phyloP scores from a whole-genome alignment of 1,284 basidiomycete genomes.

The Ustilago vetiveriae region DNA sequence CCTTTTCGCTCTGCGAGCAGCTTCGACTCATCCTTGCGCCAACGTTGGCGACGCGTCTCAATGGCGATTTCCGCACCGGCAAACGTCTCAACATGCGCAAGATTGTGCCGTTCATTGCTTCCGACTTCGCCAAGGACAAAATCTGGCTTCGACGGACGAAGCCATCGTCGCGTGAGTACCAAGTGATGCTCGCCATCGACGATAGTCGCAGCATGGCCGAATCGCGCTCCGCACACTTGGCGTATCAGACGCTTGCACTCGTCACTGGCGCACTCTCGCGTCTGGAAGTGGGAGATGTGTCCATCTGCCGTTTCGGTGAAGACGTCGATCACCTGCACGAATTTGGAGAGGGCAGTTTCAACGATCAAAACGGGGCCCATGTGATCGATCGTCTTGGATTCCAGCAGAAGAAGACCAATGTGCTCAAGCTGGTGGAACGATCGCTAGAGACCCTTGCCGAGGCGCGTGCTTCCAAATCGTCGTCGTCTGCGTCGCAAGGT shows the following conservation, averaged over 20 bases:
- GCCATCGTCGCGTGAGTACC: conserved; percentile 93
- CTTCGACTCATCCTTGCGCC: conserved; percentile 95
- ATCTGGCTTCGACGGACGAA: conserved; percentile 96
- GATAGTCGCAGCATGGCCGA: conserved; percentile 98
- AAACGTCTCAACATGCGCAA: conserved; percentile 99
- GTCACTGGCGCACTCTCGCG: conserved; percentile 89
- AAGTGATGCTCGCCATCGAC: conserved; percentile 92
- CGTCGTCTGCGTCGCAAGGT: conserved; percentile 48
- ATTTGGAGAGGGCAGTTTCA: conserved; percentile 70
- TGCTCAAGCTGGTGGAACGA: conserved; percentile 83
- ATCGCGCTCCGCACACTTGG: conserved; percentile 89
- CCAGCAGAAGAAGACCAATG: conserved; percentile 89
- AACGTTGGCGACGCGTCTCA: conserved; percentile 89
- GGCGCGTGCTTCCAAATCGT: conserved; percentile 76
- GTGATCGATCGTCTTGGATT: conserved; percentile 88
- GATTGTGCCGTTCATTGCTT: conserved; percentile 97
- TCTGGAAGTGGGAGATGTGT: conserved; percentile 93
- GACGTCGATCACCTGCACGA: conserved; percentile 86
- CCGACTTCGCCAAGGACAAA: conserved; percentile 99
- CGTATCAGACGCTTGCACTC: conserved; percentile 91
- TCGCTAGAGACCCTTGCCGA: conserved; percentile 79
- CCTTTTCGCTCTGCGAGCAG: conserved; percentile 82
- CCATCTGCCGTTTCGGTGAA: conserved; percentile 90
- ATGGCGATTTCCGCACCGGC: conserved; percentile 96
- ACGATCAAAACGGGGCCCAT: conserved; percentile 71